Conservation (phyloP, 768 basidiomycete species). For the Pisolithus tinctorius region DNA sequence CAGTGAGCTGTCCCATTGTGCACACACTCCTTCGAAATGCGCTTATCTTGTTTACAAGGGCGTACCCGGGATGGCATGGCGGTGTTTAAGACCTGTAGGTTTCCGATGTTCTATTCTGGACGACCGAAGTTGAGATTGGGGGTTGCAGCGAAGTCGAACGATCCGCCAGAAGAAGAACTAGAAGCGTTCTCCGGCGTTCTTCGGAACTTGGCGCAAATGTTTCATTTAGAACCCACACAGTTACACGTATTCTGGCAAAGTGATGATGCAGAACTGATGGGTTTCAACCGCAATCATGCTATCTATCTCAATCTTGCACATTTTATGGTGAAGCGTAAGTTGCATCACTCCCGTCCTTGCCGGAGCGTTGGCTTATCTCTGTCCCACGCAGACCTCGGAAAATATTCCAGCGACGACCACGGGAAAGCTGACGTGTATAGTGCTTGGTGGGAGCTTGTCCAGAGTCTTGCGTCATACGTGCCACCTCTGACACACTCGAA, state of each 20-base stretch:
- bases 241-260: constrained; percentile 9
- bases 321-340: constrained; percentile 7
- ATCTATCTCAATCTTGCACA: constrained; percentile 12
- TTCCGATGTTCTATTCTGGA: background rate
- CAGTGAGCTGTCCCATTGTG: constrained; percentile 1
- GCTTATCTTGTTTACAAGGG: background rate
- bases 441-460: background rate
- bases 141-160: background rate
- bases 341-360: background rate
- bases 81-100: constrained; percentile 3
- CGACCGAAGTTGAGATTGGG: background rate
- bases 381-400: background rate
- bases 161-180: background rate
- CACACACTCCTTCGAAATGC: background rate
- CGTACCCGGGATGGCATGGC: constrained; percentile 1
- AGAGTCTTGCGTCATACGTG: background rate
- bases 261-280: constrained; percentile 8
- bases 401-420: background rate
- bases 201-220: constrained; percentile 4
- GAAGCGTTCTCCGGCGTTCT: constrained; percentile 6
- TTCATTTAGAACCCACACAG: background rate
- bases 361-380: background rate
- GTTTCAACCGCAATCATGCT: constrained; percentile 12
- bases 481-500: background rate
- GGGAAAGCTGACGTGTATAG: background rate